Evolutionary conservation across 345 rosid genomes (phyloP).

Genomic region (sweet orange (Citrus sinensis)): DVS_A1.0 CM039163.1:42523501-42524000

Average conservation of each 20-base stretch:
- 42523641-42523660: conserved; percentile 6
- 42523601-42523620: conserved; percentile 91
- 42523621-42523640: conserved; percentile 44
- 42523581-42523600: conserved; percentile 70
- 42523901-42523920: conserved; percentile 12
- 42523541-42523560: conserved; percentile 58
- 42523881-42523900: conserved; percentile 11
- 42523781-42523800: conserved; percentile 99
- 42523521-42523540: conserved; percentile 1
- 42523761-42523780: conserved; percentile 82
- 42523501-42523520: neutral
- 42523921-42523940: conserved; percentile 17
- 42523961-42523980: neutral
- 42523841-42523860: neutral
- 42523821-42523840: conserved; percentile 25
- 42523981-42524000: neutral
- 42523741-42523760: conserved; percentile 68
- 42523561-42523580: conserved; percentile 91
- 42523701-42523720: neutral
- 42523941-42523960: conserved; percentile 5
- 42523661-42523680: neutral
- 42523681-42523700: neutral
- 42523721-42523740: neutral
- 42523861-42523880: neutral
- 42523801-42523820: conserved; percentile 84